Conservation (phyloP, 495 filamentous ascomycete genomes). For the Letharia lupina region DNA sequence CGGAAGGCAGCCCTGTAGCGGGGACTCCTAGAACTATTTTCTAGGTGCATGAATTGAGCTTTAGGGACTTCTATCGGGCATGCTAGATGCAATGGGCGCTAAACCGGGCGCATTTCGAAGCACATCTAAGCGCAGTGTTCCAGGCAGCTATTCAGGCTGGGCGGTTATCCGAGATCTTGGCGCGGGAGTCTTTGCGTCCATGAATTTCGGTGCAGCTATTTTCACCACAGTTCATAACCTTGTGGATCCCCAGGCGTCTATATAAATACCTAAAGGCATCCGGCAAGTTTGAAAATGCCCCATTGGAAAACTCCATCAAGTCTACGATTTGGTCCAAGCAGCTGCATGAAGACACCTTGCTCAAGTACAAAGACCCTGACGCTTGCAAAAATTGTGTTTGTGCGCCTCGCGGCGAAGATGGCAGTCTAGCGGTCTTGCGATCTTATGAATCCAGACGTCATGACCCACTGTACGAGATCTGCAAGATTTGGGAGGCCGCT, state of each 20-base stretch:
- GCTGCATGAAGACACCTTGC: constrained; percentile 14
- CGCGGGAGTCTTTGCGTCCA: too few relatives aligned
- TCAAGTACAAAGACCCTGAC: constrained; percentile 22
- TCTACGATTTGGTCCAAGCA: constrained; percentile 24
- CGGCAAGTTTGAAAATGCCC: constrained; percentile 28
- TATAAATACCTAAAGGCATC: constrained; percentile 21
- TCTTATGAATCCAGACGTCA: constrained; percentile 29
- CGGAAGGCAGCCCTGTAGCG: too few relatives aligned
- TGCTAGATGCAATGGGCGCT: too few relatives aligned
- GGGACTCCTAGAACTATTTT: too few relatives aligned
- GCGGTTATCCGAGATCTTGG: too few relatives aligned
- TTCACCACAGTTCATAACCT: constrained; percentile 26
- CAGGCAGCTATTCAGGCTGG: too few relatives aligned
- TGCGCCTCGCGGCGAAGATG: constrained; percentile 30
- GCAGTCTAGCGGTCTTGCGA: constrained; percentile 26
- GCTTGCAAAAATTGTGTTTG: constrained; percentile 36
- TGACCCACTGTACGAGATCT: constrained; percentile 14
- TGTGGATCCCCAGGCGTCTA: constrained; percentile 21
- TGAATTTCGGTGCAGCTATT: constrained; percentile 10
- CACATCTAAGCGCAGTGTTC: too few relatives aligned
- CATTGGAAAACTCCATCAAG: constrained; percentile 28
- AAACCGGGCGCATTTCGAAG: too few relatives aligned
- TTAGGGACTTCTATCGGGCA: too few relatives aligned
- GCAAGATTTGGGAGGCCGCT: constrained; percentile 37
- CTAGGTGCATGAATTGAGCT: too few relatives aligned